These are phyloP conservation scores for Chaetomium fimeti DNA, from an alignment of 495 filamentous ascomycete genomes.

Conservation along the genomic window DNA sequence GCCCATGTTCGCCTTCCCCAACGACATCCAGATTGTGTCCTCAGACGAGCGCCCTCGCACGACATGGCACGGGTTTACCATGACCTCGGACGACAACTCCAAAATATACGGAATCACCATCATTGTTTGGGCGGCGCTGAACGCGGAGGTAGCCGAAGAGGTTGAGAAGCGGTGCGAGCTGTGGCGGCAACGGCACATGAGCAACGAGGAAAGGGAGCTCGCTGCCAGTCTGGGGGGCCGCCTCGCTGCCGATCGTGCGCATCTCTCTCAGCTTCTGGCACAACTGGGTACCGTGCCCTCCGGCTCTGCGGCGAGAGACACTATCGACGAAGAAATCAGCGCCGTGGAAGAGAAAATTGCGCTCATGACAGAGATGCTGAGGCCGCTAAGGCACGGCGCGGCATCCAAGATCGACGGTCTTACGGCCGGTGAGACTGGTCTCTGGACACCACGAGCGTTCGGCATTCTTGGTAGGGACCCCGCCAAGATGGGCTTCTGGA, in stretches of 20 bases:
- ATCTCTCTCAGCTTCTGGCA: slow-evolving; percentile 82
- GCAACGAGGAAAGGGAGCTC: slow-evolving; percentile 88
- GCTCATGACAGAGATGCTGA: slow-evolving; percentile 91
- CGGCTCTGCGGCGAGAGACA: slow-evolving; percentile 75
- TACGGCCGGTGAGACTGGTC: slow-evolving; percentile 91
- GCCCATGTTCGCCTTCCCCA: slow-evolving; percentile 98
- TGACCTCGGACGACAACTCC: slow-evolving; percentile 90
- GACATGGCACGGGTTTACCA: slow-evolving; percentile 98
- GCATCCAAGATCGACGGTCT: slow-evolving; percentile 96
- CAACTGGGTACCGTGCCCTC: slow-evolving; percentile 75
- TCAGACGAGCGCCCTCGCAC: slow-evolving; percentile 89
- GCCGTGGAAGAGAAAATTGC: slow-evolving; percentile 95
- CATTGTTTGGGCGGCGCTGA: slow-evolving; percentile 89
- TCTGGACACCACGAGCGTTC: slow-evolving; percentile 94
- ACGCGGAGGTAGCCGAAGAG: slow-evolving; percentile 75
- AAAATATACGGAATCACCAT: slow-evolving; percentile 89
- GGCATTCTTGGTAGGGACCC: slow-evolving; percentile 86
- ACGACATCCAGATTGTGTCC: slow-evolving; percentile 94
- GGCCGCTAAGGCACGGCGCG: slow-evolving; percentile 88
- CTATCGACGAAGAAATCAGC: slow-evolving; percentile 89
- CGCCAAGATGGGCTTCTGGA: slow-evolving; percentile 90
- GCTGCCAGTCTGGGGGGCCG: slow-evolving; percentile 90
- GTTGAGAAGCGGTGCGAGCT: slow-evolving; percentile 89
- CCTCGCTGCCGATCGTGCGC: slow-evolving; percentile 83
- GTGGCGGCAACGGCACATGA: slow-evolving; percentile 95